Base-by-base conservation (phyloP, 768 basidiomycete species). In the Xerocomus spinulosus region DNA sequence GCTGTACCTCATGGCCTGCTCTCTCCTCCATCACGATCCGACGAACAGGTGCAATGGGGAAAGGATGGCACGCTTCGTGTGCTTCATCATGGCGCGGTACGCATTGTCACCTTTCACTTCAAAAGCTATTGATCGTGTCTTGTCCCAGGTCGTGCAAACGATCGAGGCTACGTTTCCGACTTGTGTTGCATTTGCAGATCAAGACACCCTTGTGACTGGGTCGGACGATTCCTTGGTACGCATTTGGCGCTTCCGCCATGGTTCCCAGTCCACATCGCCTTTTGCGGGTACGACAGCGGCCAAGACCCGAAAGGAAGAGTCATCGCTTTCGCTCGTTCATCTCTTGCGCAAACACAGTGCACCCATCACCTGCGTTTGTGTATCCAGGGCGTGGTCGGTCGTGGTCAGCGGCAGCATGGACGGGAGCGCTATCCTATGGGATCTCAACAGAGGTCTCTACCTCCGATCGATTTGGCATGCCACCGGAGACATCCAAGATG, bases 371-470 rank as follows among this genome's bases (percentile, higher is more conserved):
- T 85, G 79, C 55, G 73, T 95, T 14, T 70, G 82, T 8, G 82
- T 88, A 2, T 93, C 87, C 13, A 73, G 85, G 35, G 68, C 83
- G 2, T 95, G 93, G 93, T 89, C 88, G 1, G 57, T 92, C 20
- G 78, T 81, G 20, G 78, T 93, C 36, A 93, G 88, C 54, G 91
- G 91, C 9, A 87, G 88, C 14, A 77, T 79, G 58, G 92, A 95
- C 57, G 90, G 92, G 2, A 89, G 83, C 51, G 90, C 87, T 0
- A 85, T 85, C 4, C 48, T 95, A 3, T 96, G 93, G 93, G 93
- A 95, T 64, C 74, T 92, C 44, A 95, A 96, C 60, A 73, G 82
- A 23, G 86, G 87, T 8, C 70, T 81, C 8, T 95, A 96, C 53
- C 80, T 87, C 12, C 73, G 85, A 46, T 87, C 89, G 0, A 85